Conservation (phyloP, 768 basidiomycete species). For the Lactarius psammicola region DNA sequence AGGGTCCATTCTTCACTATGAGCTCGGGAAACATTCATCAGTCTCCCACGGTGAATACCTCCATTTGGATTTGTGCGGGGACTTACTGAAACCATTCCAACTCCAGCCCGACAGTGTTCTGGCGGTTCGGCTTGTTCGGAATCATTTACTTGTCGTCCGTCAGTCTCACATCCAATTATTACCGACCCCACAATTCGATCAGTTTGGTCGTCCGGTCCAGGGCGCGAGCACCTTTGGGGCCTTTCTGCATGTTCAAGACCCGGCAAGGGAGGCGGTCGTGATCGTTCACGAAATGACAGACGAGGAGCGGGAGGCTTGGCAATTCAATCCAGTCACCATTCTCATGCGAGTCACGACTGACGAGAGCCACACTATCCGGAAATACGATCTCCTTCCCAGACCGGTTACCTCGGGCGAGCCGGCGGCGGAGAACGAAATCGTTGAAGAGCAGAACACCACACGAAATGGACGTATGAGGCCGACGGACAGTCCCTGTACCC, state of each 20-base stretch:
- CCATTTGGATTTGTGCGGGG: background rate
- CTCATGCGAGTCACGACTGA: slow-evolving; percentile 32
- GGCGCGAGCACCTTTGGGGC: slow-evolving; percentile 20
- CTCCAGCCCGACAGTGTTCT: slow-evolving; percentile 31
- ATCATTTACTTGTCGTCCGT: slow-evolving; percentile 34
- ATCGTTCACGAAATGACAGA: slow-evolving; percentile 29
- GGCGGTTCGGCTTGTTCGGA: slow-evolving; percentile 33
- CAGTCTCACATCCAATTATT: slow-evolving; percentile 32
- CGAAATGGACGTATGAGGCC: slow-evolving; percentile 1
- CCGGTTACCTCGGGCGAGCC: slow-evolving; percentile 9
- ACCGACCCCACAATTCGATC: slow-evolving; percentile 28
- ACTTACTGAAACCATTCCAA: background rate
- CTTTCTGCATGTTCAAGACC: slow-evolving; percentile 29
- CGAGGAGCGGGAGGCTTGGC: slow-evolving; percentile 34
- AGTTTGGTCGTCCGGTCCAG: slow-evolving; percentile 16
- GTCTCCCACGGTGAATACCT: slow-evolving; percentile 25
- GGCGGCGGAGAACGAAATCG: slow-evolving; percentile 8
- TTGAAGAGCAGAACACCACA: slow-evolving; percentile 1
- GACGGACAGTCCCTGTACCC: slow-evolving; percentile 32
- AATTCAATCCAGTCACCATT: slow-evolving; percentile 36
- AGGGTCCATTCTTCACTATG: slow-evolving; percentile 22
- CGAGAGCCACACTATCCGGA: slow-evolving; percentile 33
- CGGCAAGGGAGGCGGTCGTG: slow-evolving; percentile 34
- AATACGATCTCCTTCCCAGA: slow-evolving; percentile 36
- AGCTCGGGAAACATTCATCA: slow-evolving; percentile 22